Percentiles rank a stretch among this genome's conserved stretches.
Conservation (phyloP, 345 rosid genomes). For the Syzygium aqueum region DNA sequence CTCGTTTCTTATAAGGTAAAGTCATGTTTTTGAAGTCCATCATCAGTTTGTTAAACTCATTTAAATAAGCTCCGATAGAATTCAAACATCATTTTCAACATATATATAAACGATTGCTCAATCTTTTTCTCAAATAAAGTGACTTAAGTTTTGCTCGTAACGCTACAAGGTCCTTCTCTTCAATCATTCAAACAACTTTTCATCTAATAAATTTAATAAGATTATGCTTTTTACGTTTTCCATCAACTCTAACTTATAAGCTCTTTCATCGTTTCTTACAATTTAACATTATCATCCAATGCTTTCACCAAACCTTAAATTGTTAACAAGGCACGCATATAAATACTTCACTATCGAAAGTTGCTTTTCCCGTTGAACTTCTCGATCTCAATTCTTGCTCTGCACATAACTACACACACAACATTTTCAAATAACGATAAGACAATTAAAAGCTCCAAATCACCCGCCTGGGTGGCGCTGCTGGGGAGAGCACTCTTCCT, state of each 20-base stretch:
- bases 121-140: neutral
- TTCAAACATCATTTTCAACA: neutral
- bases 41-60: neutral
- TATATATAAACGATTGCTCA: neutral
- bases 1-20: neutral
- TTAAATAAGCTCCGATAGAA: neutral
- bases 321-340: neutral
- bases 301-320: neutral
- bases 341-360: neutral
- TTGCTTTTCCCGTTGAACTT: neutral
- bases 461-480: no score
- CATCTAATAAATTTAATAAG: fast-evolving
- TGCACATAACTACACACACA: neutral
- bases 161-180: neutral
- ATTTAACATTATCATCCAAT: neutral
- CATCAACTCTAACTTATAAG: neutral
- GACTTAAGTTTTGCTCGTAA: neutral
- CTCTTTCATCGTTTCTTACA: neutral
- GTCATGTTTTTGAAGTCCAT: fast-evolving
- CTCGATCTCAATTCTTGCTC: neutral
- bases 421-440: neutral
- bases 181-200: neutral
- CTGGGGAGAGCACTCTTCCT: no score
- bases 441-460: neutral
- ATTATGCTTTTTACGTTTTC: neutral